Conservation (phyloP, 2,329 filamentous ascomycete genomes). For the Metarhizium sp. region DNA sequence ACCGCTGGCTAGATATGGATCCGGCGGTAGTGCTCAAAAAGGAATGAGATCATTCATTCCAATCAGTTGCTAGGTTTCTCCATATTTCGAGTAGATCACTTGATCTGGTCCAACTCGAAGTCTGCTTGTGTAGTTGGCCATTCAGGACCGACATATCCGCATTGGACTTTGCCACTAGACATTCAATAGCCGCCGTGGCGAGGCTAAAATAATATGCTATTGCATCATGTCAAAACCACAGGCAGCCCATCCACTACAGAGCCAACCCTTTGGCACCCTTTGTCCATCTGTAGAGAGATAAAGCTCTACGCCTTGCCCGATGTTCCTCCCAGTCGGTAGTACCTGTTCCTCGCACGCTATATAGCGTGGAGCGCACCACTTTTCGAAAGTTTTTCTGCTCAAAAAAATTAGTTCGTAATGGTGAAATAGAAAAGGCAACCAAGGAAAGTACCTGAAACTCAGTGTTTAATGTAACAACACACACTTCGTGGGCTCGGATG, state of each 20-base stretch:
- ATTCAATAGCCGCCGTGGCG: no score
- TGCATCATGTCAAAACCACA: not conserved
- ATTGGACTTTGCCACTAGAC: no score
- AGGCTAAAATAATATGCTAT: not conserved
- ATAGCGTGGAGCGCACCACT: conserved; percentile 39
- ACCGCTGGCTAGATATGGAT: no score
- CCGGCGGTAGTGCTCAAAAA: no score
- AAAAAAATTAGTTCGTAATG: not conserved
- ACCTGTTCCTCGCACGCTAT: conserved; percentile 32
- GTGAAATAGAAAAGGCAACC: not conserved
- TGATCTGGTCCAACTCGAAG: no score
- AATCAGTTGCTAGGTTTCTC: no score
- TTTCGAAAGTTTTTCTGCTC: conserved; percentile 43
- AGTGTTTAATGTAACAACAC: conserved; percentile 38
- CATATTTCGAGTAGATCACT: no score
- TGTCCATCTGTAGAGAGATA: conserved; percentile 46
- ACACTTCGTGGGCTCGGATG: conserved; percentile 40
- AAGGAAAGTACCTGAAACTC: conserved; percentile 33
- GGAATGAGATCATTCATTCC: no score
- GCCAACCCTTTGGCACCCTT: conserved; percentile 25
- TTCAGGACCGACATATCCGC: no score
- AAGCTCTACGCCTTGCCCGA: conserved; percentile 34
- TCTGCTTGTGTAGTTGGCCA: no score
- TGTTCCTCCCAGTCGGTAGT: conserved; percentile 32
- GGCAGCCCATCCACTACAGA: conserved; percentile 20